Percentiles rank a stretch among this genome's conserved stretches.
These are phyloP conservation scores for Leucoagaricus sp. DNA, from an alignment of 1,284 basidiomycete species.

Conservation along the genomic window DNA sequence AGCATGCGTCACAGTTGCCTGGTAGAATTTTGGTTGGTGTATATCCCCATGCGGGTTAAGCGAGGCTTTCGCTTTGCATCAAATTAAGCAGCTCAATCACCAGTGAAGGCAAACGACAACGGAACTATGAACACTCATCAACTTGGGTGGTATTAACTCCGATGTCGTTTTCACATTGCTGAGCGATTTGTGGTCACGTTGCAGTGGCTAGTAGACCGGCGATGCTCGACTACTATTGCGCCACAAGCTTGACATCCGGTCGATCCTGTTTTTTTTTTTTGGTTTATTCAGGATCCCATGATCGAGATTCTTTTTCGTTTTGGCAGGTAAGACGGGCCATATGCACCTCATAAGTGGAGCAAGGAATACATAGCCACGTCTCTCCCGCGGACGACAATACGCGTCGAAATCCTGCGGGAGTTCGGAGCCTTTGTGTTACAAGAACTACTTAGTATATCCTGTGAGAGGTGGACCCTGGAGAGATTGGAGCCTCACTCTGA, in stretches of 20 bases:
- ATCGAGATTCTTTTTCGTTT: constrained; percentile 3
- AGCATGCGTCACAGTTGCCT: constrained; percentile 13
- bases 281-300: constrained; percentile 7
- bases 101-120: neutral
- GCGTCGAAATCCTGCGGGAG: neutral
- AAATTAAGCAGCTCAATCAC: constrained; percentile 7
- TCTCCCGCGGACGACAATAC: constrained; percentile 4
- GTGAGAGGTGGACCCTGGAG: too few species aligned
- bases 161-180: too few species aligned
- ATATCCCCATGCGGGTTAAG: constrained; percentile 13
- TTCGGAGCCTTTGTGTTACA: too few species aligned
- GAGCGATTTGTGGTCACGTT: too few species aligned
- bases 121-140: neutral
- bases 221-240: too few species aligned
- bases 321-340: constrained; percentile 5
- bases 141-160: too few species aligned
- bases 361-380: constrained; percentile 5
- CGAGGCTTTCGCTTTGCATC: neutral
- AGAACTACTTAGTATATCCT: too few species aligned
- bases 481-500: too few species aligned
- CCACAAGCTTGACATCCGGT: neutral
- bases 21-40: neutral
- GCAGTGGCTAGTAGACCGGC: too few species aligned
- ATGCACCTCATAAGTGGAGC: constrained; percentile 2
- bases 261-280: too few species aligned